A percentile compares a stretch with the other conserved stretches of the same genome.
phyloP scores from a whole-genome alignment of 768 basidiomycete genomes.

The Suillus hirtellus region DNA sequence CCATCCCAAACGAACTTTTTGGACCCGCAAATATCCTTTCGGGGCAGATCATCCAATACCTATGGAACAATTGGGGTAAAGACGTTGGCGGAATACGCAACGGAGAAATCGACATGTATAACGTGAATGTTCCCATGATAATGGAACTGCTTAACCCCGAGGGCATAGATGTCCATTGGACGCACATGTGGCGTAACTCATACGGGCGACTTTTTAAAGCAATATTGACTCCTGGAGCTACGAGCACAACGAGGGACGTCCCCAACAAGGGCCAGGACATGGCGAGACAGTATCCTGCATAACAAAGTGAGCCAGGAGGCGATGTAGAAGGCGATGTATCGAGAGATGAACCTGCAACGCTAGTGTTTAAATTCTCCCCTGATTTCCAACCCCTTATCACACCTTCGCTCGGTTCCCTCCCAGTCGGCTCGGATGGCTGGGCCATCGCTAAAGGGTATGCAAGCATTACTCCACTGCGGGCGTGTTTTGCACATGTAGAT shows the following conservation, averaged over 20 bases:
- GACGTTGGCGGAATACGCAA: constrained; percentile 58
- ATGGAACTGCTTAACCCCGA: constrained; percentile 57
- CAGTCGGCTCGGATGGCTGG: constrained; percentile 82
- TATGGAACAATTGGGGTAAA: constrained; percentile 86
- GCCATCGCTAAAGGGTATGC: constrained; percentile 68
- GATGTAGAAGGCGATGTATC: constrained; percentile 15
- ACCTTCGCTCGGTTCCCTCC: constrained; percentile 58
- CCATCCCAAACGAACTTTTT: constrained; percentile 57
- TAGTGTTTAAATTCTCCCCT: constrained; percentile 77
- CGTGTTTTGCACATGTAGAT: constrained; percentile 64
- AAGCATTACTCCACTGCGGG: constrained; percentile 77
- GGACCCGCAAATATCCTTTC: constrained; percentile 76
- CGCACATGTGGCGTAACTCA: constrained; percentile 80
- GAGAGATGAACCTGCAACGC: constrained; percentile 29
- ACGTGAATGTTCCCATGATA: constrained; percentile 84
- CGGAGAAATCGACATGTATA: constrained; percentile 80
- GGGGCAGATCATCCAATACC: constrained; percentile 62
- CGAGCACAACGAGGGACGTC: constrained; percentile 23
- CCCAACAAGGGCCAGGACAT: constrained; percentile 49
- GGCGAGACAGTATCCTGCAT: constrained; percentile 22
- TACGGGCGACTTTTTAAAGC: constrained; percentile 80
- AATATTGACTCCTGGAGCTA: constrained; percentile 24
- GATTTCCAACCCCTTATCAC: constrained; percentile 69
- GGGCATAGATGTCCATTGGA: constrained; percentile 75
- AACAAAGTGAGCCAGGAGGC: constrained; percentile 8